Evolutionary conservation across 1,284 basidiomycete genomes (phyloP), one percentile per base, ranked within the genome.

Genomic region (Pseudozyma pruni): DNA sequence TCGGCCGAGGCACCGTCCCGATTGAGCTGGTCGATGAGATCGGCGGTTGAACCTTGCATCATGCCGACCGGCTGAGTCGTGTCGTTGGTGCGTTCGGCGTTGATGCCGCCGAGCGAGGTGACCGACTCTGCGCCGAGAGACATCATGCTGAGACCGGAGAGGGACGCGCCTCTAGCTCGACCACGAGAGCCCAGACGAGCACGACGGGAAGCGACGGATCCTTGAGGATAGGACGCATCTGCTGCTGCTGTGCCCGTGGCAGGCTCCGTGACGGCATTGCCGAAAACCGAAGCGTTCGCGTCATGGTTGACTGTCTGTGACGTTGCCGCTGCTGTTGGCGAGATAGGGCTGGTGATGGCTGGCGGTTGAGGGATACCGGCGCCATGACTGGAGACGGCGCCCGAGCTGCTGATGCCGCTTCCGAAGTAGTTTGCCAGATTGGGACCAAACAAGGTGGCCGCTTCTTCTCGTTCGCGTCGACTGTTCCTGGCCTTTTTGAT

Each of bases 391-490:
- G 58, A 58, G n/a, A 75, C 67, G 25, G 73, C 60, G 17, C 75
- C 75, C 39, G 66, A 71, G 42, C 49, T 61, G 50, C 60, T 68
- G 42, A 61, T 61, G 19, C 74, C 74, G 48, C 63, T 72, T 31
- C 74, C 69, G 58, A 79, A 79, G 59, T 79, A 79, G 41, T 74
- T 72, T 17, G 75, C 73, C 3, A 79, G 55, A 33, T 70, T 77
- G 33, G 76, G 76, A 16, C 76, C 76, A 32, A 79, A 75, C 7
- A 79, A 69, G 16, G 75, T 74, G 4, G 75, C 71, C 7, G 67
- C 69, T 27, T 77, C 74, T 37, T 79, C 76, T 31, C 70, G 56
- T 42, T 79, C 75, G 17, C 68, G 56, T 29, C 74, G 43, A 38
- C 37, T 70, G 49, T 40, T 66, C 31, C 63, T 49, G 10, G 62